Conservation (phyloP, 2,329 filamentous ascomycete genomes). For the Teratosphaeria epicoccoides region DNA sequence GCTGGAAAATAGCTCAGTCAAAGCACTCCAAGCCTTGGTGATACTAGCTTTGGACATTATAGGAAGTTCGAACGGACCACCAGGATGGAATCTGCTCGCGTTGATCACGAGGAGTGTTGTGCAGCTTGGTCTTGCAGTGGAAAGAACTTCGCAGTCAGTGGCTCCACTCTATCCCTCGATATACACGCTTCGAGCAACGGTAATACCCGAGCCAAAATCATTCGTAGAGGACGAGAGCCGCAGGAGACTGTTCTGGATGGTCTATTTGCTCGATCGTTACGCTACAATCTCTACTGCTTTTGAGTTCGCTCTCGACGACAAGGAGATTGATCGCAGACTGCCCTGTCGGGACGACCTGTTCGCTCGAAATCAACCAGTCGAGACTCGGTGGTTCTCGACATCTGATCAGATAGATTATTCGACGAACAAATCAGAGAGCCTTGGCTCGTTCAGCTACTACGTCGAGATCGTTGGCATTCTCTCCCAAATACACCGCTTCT, state of each 20-base stretch:
- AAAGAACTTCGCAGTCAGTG: conserved; percentile 67
- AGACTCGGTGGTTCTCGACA: conserved; percentile 68
- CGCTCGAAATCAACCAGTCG: conserved; percentile 70
- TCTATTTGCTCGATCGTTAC: conserved; percentile 81
- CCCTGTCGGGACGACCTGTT: conserved; percentile 83
- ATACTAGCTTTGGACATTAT: conserved; percentile 78
- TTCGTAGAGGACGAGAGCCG: conserved; percentile 86
- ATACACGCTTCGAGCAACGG: conserved; percentile 76
- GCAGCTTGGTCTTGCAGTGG: conserved; percentile 74
- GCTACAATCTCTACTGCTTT: conserved; percentile 86
- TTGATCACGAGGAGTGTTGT: conserved; percentile 82
- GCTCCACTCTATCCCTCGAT: conserved; percentile 75
- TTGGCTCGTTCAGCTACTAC: conserved; percentile 82
- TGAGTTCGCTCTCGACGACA: conserved; percentile 80
- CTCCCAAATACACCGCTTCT: conserved; percentile 75
- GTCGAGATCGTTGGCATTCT: conserved; percentile 82
- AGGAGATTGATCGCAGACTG: conserved; percentile 75
- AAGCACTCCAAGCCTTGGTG: conserved; percentile 74
- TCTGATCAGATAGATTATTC: conserved; percentile 42
- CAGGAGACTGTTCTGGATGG: conserved; percentile 83
- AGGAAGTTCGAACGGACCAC: conserved; percentile 78
- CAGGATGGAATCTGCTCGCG: conserved; percentile 84
- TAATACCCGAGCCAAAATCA: conserved; percentile 69
- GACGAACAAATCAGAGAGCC: conserved; percentile 62
- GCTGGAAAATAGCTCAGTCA: conserved; percentile 81